Evolutionary conservation across 768 basidiomycete species (phyloP).

Genomic region (Xerocomus brunneocitrinus): DNA sequence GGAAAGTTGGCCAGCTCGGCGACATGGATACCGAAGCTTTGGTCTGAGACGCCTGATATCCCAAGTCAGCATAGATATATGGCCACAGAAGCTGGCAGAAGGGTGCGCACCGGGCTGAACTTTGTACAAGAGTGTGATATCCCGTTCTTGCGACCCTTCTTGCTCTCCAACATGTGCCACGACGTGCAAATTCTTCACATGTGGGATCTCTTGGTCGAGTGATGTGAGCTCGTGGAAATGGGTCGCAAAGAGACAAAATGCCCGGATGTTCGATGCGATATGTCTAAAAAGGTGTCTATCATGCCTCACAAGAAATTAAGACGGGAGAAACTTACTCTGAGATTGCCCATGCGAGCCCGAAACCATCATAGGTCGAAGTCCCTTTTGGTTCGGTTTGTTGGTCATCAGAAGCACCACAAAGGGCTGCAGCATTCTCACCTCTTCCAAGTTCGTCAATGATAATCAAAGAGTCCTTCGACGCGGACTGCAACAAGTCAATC

Average conservation of each 20-base stretch:
- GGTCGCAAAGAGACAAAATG: constrained; percentile 87
- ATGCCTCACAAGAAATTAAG: background rate
- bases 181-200: constrained; percentile 94
- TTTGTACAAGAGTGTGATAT: constrained; percentile 78
- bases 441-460: constrained; percentile 97
- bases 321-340: constrained; percentile 65
- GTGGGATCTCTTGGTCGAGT: constrained; percentile 76
- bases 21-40: constrained; percentile 98
- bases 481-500: constrained; percentile 51
- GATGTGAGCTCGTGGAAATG: constrained; percentile 98
- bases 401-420: background rate
- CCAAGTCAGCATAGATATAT: background rate
- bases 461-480: constrained; percentile 84
- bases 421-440: constrained; percentile 40
- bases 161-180: constrained; percentile 79
- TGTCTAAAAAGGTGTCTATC: constrained; percentile 47
- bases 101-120: constrained; percentile 64
- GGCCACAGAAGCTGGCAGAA: background rate
- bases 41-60: constrained; percentile 77
- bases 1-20: constrained; percentile 98
- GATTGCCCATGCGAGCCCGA: constrained; percentile 97
- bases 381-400: constrained; percentile 41
- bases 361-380: constrained; percentile 96
- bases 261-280: constrained; percentile 87
- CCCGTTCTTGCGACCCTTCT: constrained; percentile 47